Evolutionary conservation across 371 early-diverging fungal genomes (phyloP), one percentile per base, ranked within the genome.

Genomic region (Choanephora cucurbitarum): DNA sequence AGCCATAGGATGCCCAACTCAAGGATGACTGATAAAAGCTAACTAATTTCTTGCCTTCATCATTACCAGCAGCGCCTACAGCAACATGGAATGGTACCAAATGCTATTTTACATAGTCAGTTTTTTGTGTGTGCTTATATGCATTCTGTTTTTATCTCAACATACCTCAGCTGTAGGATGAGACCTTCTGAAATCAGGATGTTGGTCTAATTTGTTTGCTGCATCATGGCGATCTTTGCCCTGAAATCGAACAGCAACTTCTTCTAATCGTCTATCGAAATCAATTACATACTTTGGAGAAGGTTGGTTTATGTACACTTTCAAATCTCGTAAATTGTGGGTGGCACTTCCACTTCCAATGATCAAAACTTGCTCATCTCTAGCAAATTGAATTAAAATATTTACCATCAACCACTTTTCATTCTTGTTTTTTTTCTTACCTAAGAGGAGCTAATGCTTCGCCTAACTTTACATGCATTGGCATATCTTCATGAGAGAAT

Each of bases 281-380:
- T 59, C 55, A 39, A 40, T 17, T 0, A 62, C 70, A 57, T 56
- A 73, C 24, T 51, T 55, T 6, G 73, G 73, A 7, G 63, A 33
- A 13, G 65, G 64, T 22, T 52, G 56, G 18, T 67, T 51, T 17
- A 54, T 55, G 22, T 59, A 60, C 0, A 58, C 43, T 34, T 78
- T 77, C 3, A 80, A 24, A 22, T 78, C 71, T 3, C 73, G 49
- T 45, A 85, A 53, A 49, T 85, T 85, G 45, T 85, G 86, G 0
- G 83, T 81, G 6, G 86, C 82, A 44, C 81, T 79, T 10, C 86
- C 86, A 63, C 83, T 83, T 24, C 81, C 84, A 15, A 85, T 80
- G 49, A 85, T 73, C 32, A 85, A 58, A 13, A 85, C 68, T 13
- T 72, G 74, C 43, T 83, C 77, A 28, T 82, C 73, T 28, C 83